Evolutionary conservation across 208 protist genomes (phyloP), one percentile per base, ranked within the genome.

Genomic region (Tetramitus jugosus): DNA sequence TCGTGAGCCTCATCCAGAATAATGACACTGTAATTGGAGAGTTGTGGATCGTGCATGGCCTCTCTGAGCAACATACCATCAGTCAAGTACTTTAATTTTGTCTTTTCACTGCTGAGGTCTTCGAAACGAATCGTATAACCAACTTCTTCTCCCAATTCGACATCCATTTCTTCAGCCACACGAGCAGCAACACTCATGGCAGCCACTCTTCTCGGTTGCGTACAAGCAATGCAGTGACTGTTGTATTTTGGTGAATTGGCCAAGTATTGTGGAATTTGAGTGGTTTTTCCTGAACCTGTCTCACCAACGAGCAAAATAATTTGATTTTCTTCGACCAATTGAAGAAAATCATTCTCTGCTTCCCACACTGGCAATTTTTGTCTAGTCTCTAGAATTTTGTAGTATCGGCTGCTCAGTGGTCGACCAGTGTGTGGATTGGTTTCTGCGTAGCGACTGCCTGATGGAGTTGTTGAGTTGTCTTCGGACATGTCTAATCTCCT

Each of bases 1-100:
- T 96, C 92, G 81, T 96, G 92, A 6, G 97, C 97, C 85, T 99
- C 98, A 85, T 99, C 98, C 13, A 99, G 88, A 85, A 99, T 99
- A 61, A 99, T 95, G 29, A 95, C 91, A 39, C 85, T 90, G 65
- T 99, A 98, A 35, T 79, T 83, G 20, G 65, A 69, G 33, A 99
- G 87, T 79, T 96, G 83, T 0, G 95, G 92, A 79, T 98, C 95
- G 2, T 76, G 87, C 1, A 96, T 85, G 72, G 97, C 93, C 82
- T 99, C 97, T 71, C 97, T 91, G 35, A 99, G 86, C 82, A 99
- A 91, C 90, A 99, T 98, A 74, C 98, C 98, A 88, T 99, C 98
- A 6, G 98, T 99, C 83, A 99, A 91, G 86, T 97, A 99, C 42
- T 95, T 87, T 23, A 98, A 84, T 10, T 84, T 81, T 0, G 96